Evolutionary conservation across 768 basidiomycete species (phyloP).

Genomic region (Xerocomellus dryophilus): DNA sequence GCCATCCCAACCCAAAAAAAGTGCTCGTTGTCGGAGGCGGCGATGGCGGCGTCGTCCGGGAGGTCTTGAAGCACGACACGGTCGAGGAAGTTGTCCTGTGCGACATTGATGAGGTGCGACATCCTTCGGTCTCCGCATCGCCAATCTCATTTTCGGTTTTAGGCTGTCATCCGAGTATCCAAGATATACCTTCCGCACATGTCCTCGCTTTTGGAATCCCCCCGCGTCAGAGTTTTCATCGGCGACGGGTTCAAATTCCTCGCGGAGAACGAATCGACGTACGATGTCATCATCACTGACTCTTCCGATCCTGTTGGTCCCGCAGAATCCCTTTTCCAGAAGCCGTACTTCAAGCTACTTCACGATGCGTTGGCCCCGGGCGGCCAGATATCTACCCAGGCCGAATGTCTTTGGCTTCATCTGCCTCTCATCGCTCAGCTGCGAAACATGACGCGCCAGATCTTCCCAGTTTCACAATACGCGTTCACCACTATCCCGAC

Average conservation of each 20-base stretch:
- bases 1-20: conserved; percentile 92
- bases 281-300: conserved; percentile 98
- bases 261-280: conserved; percentile 76
- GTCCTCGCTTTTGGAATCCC: conserved; percentile 75
- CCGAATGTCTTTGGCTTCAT: conserved; percentile 94
- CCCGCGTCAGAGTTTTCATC: conserved; percentile 79
- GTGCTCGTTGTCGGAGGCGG: conserved; percentile 98
- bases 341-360: conserved; percentile 94
- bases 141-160: background rate
- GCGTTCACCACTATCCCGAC: conserved; percentile 97
- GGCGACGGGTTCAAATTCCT: conserved; percentile 99
- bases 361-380: conserved; percentile 86
- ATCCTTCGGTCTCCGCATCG: background rate
- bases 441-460: conserved; percentile 56
- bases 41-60: conserved; percentile 96
- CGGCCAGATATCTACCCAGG: conserved; percentile 93
- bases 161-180: conserved; percentile 94
- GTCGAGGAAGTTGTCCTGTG: conserved; percentile 93
- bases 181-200: conserved; percentile 93
- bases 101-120: conserved; percentile 89
- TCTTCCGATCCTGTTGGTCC: conserved; percentile 98
- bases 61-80: conserved; percentile 89
- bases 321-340: conserved; percentile 90
- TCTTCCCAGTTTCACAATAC: conserved; percentile 85
- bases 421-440: conserved; percentile 80